phyloP scores from a whole-genome alignment of 805 yeast genomes.

The Tetrapisispora phaffii region DNA sequence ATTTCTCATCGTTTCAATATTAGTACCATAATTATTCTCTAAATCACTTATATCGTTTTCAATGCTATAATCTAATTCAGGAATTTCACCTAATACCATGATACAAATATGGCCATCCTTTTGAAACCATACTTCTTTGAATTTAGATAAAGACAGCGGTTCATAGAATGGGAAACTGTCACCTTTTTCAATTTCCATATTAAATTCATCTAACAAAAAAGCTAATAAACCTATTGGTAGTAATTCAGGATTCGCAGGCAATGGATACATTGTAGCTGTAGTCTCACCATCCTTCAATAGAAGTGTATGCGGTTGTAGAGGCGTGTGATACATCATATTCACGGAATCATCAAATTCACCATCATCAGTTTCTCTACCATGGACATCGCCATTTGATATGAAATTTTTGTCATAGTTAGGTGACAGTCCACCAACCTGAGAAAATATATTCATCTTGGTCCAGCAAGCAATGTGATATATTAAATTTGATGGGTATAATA shows the following conservation, averaged over 20 bases:
- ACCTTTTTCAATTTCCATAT: constrained; percentile 84
- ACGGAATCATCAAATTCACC: neutral
- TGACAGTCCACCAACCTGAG: neutral
- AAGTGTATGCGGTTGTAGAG: constrained; percentile 57
- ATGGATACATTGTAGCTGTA: constrained; percentile 86
- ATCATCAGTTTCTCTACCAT: neutral
- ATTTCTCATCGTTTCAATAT: constrained; percentile 17
- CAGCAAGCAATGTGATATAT: neutral
- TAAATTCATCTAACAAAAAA: constrained; percentile 83
- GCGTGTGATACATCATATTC: constrained; percentile 10
- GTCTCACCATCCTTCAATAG: constrained; percentile 81
- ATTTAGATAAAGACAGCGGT: constrained; percentile 62
- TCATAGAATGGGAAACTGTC: constrained; percentile 83
- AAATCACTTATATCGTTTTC: constrained; percentile 11
- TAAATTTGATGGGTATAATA: too few relatives aligned
- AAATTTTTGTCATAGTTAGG: neutral
- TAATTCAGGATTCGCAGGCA: constrained; percentile 44
- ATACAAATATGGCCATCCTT: constrained; percentile 40
- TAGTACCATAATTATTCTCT: constrained; percentile 15
- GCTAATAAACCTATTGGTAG: constrained; percentile 72
- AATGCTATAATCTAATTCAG: constrained; percentile 33
- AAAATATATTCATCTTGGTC: constrained; percentile 1
- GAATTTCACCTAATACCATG: constrained; percentile 68
- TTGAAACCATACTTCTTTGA: constrained; percentile 75
- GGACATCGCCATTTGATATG: neutral